Base-by-base conservation (phyloP, 2,329 filamentous ascomycete species). In the Ceratocystis diversiconidia region DNA sequence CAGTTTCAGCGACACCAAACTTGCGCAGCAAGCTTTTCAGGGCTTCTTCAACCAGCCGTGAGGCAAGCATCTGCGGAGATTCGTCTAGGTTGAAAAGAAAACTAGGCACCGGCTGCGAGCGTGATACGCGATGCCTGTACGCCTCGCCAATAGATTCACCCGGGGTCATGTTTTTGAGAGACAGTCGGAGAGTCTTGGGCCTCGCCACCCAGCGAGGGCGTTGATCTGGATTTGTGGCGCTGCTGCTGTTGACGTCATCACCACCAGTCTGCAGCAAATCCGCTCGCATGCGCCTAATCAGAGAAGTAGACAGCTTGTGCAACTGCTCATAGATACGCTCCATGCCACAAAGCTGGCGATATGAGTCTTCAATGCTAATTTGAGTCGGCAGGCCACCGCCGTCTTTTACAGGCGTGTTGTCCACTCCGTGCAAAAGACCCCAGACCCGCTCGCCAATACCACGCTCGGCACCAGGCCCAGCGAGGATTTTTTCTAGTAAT, bases 291-390 rank as follows among this genome's bases (percentile, higher is more conserved):
- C 92, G 82, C 41, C 83, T 82, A 12, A 96, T 74, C 8, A 97
- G 78, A 69, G 88, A 90, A 12, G 77, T 78, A 0, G 87, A 80
- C 1, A 96, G 77, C 67, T 82, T 80, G n/a, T 77, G 75, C 50
- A 96, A 77, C 74, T 95, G 87, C 68, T 82, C 83, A 52, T 78
- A 76, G 36, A 95, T 84, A 67, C 85, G 80, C 0, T 82, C 74
- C 63, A 87, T 73, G 0, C 80, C 85, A 69, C 87, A 82, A 1
- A 96, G 77, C 17, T 64, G 63, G 28, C 83, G 81, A 73, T 95
- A 97, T 17, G 90, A 94, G 75, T 97, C 92, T 73, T 97, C 92
- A 69, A 97, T 94, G 73, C 90, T 94, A 72, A 97, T 95, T 74
- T 96, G 92, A 1, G 84, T 85, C 0, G 92, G 92, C 1, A 95